Evolutionary conservation across 2,329 filamentous ascomycete species (phyloP), one percentile per base, ranked within the genome.

Genomic region (Nigrospora oryzae): DNA sequence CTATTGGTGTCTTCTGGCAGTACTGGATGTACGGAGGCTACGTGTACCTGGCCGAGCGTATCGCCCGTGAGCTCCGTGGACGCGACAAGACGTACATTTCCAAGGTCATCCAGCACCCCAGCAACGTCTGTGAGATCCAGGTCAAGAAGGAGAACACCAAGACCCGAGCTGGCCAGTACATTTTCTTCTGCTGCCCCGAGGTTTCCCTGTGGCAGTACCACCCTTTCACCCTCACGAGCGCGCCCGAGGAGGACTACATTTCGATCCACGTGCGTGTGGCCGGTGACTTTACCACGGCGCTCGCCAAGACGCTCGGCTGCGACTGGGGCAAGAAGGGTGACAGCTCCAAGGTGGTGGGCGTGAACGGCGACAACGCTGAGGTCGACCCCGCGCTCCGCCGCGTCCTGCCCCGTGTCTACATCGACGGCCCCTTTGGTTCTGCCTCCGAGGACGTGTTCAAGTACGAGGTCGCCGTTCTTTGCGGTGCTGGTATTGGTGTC

Each of bases 361-460:
- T 86, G 46, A 77, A 83, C 55, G 70, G 74, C 42, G 69, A 77
- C 44, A 74, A 73, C 49, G 61, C 64, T 51, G 75, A 79, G 39
- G 78, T 85, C 16, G 84, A 89, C 53, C 83, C 85, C 8, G 79
- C 77, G 2, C 77, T 91, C 16, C 80, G 81, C 38, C 77, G 84
- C 16, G 79, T 91, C 12, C 73, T 93, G 0, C 88, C 88, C 6
- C 78, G 86, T 17, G 80, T 93, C 39, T 93, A 90, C 63, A 74
- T 93, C 47, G 87, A 93, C 54, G 88, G 88, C 0, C 88, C 88
- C 2, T 94, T 93, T 56, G 88, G 88, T 28, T 89, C 84, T 15
- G 86, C 86, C 1, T 91, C 88, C 0, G 86, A 93, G 60, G 87
- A 93, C 56, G 87, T 94, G 38, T 93, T 93, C 74, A 93, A 90